Evolutionary conservation across 148 eudicot genomes (phyloP).

Genomic region (Rhododendron simsii): DNA sequence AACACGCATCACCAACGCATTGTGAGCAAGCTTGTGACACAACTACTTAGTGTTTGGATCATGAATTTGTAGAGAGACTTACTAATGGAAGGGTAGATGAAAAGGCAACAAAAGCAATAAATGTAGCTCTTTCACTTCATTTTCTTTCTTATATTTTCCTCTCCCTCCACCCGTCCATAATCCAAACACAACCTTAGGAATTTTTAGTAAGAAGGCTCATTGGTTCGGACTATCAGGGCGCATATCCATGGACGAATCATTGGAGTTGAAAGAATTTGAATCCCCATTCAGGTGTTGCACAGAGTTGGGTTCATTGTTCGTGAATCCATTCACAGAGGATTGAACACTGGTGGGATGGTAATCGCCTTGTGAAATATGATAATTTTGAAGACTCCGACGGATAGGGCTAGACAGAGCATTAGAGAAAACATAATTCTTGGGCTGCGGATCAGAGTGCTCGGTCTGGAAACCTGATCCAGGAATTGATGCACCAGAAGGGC

Average conservation of each 20-base stretch:
- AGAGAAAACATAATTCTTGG: constrained; percentile 71
- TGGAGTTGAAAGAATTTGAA: constrained; percentile 34
- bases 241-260: constrained; percentile 89
- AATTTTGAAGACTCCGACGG: constrained; percentile 72
- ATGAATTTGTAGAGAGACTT: neutral
- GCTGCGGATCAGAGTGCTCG: constrained; percentile 51
- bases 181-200: constrained; percentile 1
- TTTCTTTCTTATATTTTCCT: neutral
- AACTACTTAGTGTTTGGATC: neutral
- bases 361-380: constrained; percentile 59
- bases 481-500: constrained; percentile 20
- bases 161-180: neutral
- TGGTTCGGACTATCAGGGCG: constrained; percentile 67
- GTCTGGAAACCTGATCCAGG: constrained; percentile 28
- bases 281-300: constrained; percentile 39
- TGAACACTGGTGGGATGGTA: constrained; percentile 26
- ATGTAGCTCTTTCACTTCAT: neutral
- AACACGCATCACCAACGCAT: neutral
- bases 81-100: neutral
- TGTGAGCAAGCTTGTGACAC: constrained; percentile 4
- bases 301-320: constrained; percentile 33
- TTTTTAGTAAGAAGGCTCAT: constrained; percentile 52
- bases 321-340: constrained; percentile 19
- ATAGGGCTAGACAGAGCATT: constrained; percentile 86
- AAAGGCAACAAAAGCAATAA: neutral